Evolutionary conservation across 2,329 filamentous ascomycete genomes (phyloP).

Genomic region (Daldinia eschscholtzii): DNA sequence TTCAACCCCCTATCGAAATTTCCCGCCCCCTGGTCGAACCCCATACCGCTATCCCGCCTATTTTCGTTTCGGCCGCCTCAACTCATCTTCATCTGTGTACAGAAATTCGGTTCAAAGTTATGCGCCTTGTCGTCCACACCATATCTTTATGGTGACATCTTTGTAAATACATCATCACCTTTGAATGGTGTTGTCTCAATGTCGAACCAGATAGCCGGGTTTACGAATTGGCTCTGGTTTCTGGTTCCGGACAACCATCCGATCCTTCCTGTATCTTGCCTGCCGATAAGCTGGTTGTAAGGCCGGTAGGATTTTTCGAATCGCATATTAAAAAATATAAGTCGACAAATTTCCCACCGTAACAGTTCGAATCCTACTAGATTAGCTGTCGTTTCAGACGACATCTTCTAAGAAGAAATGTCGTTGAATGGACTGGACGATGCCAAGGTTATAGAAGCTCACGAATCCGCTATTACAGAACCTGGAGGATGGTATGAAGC

Average conservation of each 20-base stretch:
- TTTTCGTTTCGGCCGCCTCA: conserved; percentile 40
- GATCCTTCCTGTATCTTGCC: conserved; percentile 35
- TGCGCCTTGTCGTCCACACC: conserved; percentile 26
- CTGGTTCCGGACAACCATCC: conserved; percentile 42
- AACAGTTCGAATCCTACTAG: conserved; percentile 19
- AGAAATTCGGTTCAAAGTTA: conserved; percentile 22
- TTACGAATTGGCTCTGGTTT: conserved; percentile 48
- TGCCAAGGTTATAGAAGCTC: conserved; percentile 83
- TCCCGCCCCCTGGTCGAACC: conserved; percentile 40
- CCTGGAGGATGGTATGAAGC: conserved; percentile 89
- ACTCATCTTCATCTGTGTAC: conserved; percentile 39
- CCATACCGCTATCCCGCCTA: conserved; percentile 41
- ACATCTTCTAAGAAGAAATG: conserved; percentile 66
- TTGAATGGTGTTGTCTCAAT: conserved; percentile 48
- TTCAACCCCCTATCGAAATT: conserved; percentile 44
- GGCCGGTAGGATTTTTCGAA: conserved; percentile 18
- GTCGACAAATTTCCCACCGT: conserved; percentile 19
- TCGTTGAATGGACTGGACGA: conserved; percentile 96
- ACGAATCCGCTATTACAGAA: conserved; percentile 83
- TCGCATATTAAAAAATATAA: conserved; percentile 20
- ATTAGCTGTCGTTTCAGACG: conserved; percentile 40
- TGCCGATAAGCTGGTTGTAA: conserved; percentile 36
- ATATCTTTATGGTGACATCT: conserved; percentile 18
- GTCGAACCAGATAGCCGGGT: conserved; percentile 47
- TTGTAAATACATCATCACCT: conserved; percentile 23